A percentile compares a stretch with the other conserved stretches of the same genome.
Conservation (phyloP, 495 filamentous ascomycete species). For the Penicillium coprophilum region DNA sequence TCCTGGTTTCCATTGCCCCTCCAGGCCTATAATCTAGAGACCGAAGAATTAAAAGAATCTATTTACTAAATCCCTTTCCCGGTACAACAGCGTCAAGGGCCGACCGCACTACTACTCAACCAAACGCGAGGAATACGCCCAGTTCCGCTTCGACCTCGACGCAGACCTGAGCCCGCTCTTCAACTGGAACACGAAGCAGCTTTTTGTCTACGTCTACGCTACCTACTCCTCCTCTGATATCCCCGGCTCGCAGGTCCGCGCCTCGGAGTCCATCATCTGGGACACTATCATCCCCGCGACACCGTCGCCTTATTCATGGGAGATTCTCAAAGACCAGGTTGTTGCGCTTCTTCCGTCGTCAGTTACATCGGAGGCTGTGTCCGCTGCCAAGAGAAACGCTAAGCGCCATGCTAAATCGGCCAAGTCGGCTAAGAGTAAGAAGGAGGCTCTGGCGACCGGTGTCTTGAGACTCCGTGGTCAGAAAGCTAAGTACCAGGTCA, state of each 20-base stretch:
- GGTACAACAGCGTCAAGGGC: conserved; percentile 67
- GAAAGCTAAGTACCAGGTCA: conserved; percentile 91
- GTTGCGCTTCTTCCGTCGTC: conserved; percentile 12
- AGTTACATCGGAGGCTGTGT: conserved; percentile 19
- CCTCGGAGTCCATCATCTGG: conserved; percentile 84
- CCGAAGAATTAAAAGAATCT: neutral
- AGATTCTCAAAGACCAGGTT: conserved; percentile 33
- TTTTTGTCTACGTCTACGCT: conserved; percentile 93
- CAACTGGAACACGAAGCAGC: conserved; percentile 99
- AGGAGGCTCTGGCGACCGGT: conserved; percentile 44
- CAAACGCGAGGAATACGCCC: conserved; percentile 91
- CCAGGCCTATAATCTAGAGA: too few species aligned
- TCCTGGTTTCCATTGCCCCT: neutral
- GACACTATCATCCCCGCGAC: conserved; percentile 82
- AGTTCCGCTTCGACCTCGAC: conserved; percentile 89
- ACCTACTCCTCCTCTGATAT: conserved; percentile 65
- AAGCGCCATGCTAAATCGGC: conserved; percentile 22
- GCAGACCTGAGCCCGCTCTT: conserved; percentile 86
- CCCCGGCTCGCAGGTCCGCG: conserved; percentile 31
- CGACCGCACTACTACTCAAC: conserved; percentile 90
- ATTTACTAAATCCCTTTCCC: neutral
- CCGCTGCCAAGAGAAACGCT: conserved; percentile 4
- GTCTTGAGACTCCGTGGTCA: conserved; percentile 73
- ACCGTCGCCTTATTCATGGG: conserved; percentile 55
- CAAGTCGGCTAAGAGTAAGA: conserved; percentile 22